Evolutionary conservation across 2,329 filamentous ascomycete genomes (phyloP).

Genomic region (Colletotrichum spaethianum): DNA sequence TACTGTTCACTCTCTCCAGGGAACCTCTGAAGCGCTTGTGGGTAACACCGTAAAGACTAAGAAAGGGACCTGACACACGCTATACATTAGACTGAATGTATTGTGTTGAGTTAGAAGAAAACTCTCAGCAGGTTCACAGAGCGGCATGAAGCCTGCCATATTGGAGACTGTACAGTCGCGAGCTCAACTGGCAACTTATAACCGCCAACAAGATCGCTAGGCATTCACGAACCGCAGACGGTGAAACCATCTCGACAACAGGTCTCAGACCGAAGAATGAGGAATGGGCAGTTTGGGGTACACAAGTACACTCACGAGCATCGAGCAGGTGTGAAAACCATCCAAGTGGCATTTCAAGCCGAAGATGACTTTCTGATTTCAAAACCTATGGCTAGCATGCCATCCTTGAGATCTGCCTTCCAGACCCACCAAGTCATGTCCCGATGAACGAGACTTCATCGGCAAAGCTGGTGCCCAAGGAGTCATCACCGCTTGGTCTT

Average conservation of each 20-base stretch:
- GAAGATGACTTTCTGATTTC: neutral
- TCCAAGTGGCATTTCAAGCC: no score
- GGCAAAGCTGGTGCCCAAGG: neutral
- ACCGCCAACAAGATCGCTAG: no score
- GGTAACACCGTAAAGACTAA: neutral
- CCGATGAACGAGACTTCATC: neutral
- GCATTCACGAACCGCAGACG: no score
- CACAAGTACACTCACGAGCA: no score
- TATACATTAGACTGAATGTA: neutral
- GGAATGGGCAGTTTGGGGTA: no score
- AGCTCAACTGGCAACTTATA: no score
- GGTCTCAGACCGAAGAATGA: no score
- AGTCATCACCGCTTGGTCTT: neutral
- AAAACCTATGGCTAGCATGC: neutral
- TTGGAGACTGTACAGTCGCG: neutral
- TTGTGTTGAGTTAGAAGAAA: neutral
- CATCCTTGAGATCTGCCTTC: neutral
- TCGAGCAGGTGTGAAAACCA: no score
- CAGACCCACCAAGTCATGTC: neutral
- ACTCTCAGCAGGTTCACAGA: neutral
- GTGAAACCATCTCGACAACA: no score
- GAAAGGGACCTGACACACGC: neutral
- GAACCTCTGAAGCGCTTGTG: neutral
- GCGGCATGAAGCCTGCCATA: neutral
- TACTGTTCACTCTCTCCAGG: no score